phyloP scores from a whole-genome alignment of 345 rosid species.

The Euphorbia peplus region DNA sequence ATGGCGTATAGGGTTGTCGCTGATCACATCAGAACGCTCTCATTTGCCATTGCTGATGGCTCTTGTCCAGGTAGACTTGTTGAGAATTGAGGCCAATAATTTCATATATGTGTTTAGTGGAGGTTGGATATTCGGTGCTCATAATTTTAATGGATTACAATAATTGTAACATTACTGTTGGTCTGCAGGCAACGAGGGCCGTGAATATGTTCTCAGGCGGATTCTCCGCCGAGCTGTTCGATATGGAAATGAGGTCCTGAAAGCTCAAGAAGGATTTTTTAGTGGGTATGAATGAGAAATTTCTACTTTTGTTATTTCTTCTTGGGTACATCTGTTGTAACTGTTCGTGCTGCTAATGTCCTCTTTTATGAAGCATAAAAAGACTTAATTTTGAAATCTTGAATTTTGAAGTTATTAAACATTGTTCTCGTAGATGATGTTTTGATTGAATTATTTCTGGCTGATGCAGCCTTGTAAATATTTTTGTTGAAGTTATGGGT shows the following conservation, averaged over 20 bases:
- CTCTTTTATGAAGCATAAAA: background rate
- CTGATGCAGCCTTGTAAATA: conserved; percentile 62
- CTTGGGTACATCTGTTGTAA: background rate
- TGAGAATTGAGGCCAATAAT: background rate
- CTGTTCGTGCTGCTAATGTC: background rate
- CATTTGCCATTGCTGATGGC: conserved; percentile 98
- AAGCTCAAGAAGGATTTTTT: conserved; percentile 90
- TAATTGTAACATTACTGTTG: conserved; percentile 6
- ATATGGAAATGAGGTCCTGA: conserved; percentile 82
- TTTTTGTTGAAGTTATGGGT: conserved; percentile 71
- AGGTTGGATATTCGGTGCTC: background rate
- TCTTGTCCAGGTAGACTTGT: conserved; percentile 79
- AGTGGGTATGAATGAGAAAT: conserved; percentile 52
- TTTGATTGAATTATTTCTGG: conserved; percentile 9
- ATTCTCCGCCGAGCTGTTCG: conserved; percentile 98
- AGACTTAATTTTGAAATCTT: background rate
- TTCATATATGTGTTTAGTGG: background rate
- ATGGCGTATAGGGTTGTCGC: conserved; percentile 99
- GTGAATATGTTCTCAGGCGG: conserved; percentile 93
- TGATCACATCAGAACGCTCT: conserved; percentile 89
- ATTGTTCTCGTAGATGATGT: background rate
- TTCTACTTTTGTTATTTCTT: background rate
- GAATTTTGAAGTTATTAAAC: background rate
- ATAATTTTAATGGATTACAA: background rate
- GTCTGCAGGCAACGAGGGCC: conserved; percentile 84